Conservation (phyloP, 441 rosid genomes). For the Euphorbia celastroides region DNA sequence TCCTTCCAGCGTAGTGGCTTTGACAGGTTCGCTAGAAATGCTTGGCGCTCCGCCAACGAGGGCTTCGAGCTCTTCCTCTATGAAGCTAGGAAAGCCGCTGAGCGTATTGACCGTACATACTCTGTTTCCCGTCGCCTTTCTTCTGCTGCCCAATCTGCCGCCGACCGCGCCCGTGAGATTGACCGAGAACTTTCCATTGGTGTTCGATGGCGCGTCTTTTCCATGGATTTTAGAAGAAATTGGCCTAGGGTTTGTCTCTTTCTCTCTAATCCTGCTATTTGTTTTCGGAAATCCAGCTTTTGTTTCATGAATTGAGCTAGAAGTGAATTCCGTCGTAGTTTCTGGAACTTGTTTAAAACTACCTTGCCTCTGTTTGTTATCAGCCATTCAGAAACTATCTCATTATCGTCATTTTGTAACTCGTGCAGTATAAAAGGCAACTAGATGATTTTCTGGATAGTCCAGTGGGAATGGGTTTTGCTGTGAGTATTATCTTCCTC, state of each 20-base stretch:
- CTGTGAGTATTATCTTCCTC: constrained; percentile 45
- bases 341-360: background rate
- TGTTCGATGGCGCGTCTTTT: constrained; percentile 53
- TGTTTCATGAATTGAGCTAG: too few relatives aligned
- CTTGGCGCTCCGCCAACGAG: constrained; percentile 78
- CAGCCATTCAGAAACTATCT: background rate
- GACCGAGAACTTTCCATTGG: constrained; percentile 68
- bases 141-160: constrained; percentile 51
- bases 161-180: constrained; percentile 59
- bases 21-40: constrained; percentile 70
- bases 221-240: constrained; percentile 67
- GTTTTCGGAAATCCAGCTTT: too few relatives aligned
- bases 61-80: constrained; percentile 70
- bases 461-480: constrained; percentile 68
- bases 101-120: constrained; percentile 73
- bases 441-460: constrained; percentile 60
- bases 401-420: background rate
- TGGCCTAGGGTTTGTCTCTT: constrained; percentile 64
- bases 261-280: background rate
- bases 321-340: background rate
- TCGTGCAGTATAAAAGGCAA: constrained; percentile 82
- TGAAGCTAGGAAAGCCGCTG: constrained; percentile 77
- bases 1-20: constrained; percentile 68
- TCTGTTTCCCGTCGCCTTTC: constrained; percentile 52
- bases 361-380: background rate